Evolutionary conservation across 768 basidiomycete genomes (phyloP).

Genomic region (Psilocybe cubensis): DNA sequence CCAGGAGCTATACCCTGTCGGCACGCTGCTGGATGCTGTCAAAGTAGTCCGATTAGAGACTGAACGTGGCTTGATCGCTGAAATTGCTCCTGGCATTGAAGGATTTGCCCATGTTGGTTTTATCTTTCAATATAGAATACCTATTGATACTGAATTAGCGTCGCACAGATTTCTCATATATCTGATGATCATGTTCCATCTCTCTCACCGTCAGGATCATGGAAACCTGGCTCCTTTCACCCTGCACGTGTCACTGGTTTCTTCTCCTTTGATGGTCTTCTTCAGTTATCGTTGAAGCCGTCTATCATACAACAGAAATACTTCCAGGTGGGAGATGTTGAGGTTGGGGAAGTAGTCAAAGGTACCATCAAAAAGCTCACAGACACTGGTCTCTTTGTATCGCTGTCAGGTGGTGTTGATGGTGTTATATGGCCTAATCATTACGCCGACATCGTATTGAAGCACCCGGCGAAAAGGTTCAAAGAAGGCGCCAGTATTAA

Average conservation of each 20-base stretch:
- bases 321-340: constrained; percentile 78
- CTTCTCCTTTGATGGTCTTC: constrained; percentile 82
- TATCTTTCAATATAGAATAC: constrained; percentile 3
- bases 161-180: constrained; percentile 83
- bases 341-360: constrained; percentile 85
- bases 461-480: constrained; percentile 91
- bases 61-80: constrained; percentile 82
- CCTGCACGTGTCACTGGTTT: constrained; percentile 87
- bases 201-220: constrained; percentile 78
- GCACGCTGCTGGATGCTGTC: constrained; percentile 70
- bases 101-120: constrained; percentile 87
- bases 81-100: constrained; percentile 62
- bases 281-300: constrained; percentile 85
- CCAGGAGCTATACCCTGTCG: constrained; percentile 70
- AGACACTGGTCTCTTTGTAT: constrained; percentile 81
- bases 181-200: constrained; percentile 89
- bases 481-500: constrained; percentile 82
- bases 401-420: constrained; percentile 85
- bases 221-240: constrained; percentile 80
- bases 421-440: constrained; percentile 95
- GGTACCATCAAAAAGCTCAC: constrained; percentile 88
- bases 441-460: constrained; percentile 93
- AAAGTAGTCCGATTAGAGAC: constrained; percentile 75
- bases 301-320: constrained; percentile 87
- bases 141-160: constrained; percentile 7